These are phyloP conservation scores for Onygenales sp. DNA, from an alignment of 2,329 filamentous ascomycete species.

Conservation along the genomic window DNA sequence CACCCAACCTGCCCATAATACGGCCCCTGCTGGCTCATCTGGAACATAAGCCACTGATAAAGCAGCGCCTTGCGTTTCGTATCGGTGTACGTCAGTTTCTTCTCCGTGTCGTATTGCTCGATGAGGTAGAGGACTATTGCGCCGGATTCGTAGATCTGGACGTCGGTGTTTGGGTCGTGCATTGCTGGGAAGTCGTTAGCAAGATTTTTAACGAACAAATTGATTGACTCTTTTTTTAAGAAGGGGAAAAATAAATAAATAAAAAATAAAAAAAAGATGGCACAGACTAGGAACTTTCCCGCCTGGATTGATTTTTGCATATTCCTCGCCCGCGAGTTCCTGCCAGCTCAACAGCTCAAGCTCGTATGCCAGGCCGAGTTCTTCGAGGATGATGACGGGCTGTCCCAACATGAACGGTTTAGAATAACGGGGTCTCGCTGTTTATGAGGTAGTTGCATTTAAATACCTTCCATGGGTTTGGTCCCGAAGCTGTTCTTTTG, in stretches of 20 bases:
- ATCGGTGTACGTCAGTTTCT: constrained; percentile 26
- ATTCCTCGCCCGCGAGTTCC: constrained; percentile 12
- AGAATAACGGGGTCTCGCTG: background rate
- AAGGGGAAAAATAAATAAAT: too few species aligned
- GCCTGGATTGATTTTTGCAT: constrained; percentile 36
- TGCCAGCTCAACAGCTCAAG: background rate
- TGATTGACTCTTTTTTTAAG: too few species aligned
- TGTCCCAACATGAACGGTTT: background rate
- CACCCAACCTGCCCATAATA: constrained; percentile 33
- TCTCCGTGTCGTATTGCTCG: constrained; percentile 32
- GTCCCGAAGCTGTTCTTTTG: background rate
- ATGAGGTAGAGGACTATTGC: constrained; percentile 30
- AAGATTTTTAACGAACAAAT: background rate
- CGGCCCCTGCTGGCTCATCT: constrained; percentile 34
- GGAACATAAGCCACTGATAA: constrained; percentile 34
- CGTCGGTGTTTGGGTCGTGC: constrained; percentile 29
- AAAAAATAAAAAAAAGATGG: background rate
- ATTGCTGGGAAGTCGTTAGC: constrained; percentile 12
- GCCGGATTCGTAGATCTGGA: constrained; percentile 29
- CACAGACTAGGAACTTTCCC: constrained; percentile 25
- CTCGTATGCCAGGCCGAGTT: background rate
- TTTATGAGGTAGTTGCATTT: background rate
- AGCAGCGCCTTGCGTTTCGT: constrained; percentile 21
- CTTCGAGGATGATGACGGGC: constrained; percentile 1
- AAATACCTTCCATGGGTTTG: background rate